These are phyloP conservation scores for Gnomoniopsis sp. DNA, from an alignment of 2,329 filamentous ascomycete species.

Conservation along the genomic window DNA sequence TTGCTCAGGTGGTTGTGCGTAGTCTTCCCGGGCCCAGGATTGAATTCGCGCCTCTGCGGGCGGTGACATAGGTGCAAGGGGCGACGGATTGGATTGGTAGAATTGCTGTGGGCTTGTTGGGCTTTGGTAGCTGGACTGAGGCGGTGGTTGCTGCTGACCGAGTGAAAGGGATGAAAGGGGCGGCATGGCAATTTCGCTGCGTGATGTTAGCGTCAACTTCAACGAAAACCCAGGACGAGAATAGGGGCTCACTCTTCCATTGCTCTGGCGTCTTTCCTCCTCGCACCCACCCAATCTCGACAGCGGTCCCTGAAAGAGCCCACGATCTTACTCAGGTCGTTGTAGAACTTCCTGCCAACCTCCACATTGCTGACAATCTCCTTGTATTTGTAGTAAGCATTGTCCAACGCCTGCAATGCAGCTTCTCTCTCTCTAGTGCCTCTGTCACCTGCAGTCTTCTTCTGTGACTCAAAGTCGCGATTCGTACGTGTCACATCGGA, in stretches of 20 bases:
- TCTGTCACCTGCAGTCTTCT: conserved; percentile 60
- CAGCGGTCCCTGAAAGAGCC: conserved; percentile 74
- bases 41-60: conserved; percentile 52
- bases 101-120: conserved; percentile 22
- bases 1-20: conserved; percentile 54
- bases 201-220: conserved; percentile 13
- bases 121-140: conserved; percentile 10
- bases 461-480: conserved; percentile 69
- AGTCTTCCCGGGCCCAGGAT: conserved; percentile 46
- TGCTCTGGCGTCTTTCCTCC: conserved; percentile 75
- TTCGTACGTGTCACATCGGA: conserved; percentile 72
- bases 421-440: conserved; percentile 73
- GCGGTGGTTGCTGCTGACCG: conserved; percentile 30
- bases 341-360: conserved; percentile 92
- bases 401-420: conserved; percentile 83
- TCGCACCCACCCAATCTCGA: conserved; percentile 73
- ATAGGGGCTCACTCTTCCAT: conserved; percentile 63
- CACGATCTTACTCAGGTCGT: conserved; percentile 86
- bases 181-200: conserved; percentile 51
- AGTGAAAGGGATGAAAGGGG: conserved; percentile 42
- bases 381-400: conserved; percentile 93
- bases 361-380: conserved; percentile 92
- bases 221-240: conserved; percentile 12
- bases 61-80: conserved; percentile 24
- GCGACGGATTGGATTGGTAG: conserved; percentile 25